Evolutionary conservation across 345 rosid genomes (phyloP).

Genomic region (Populus davidiana): DNA sequence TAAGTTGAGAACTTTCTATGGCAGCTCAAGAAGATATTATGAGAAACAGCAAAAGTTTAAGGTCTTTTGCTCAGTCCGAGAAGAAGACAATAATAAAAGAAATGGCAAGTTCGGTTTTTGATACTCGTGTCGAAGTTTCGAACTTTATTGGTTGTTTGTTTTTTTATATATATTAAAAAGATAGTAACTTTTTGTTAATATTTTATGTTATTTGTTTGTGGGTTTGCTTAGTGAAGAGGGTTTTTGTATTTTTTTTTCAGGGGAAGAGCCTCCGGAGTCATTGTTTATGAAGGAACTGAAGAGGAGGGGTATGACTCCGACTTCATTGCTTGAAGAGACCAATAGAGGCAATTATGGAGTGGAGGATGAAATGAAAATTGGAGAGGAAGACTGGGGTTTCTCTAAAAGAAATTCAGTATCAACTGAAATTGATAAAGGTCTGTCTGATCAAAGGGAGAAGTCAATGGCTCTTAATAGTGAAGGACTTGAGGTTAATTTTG

Average conservation of each 20-base stretch:
- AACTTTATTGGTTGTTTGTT: background rate
- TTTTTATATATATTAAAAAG: background rate
- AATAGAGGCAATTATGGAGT: constrained; percentile 40
- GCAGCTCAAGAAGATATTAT: constrained; percentile 12
- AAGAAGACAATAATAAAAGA: constrained; percentile 52
- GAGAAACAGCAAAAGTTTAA: constrained; percentile 20
- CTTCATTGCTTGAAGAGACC: constrained; percentile 75
- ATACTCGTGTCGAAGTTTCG: background rate
- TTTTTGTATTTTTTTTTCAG: constrained; percentile 29
- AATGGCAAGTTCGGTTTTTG: constrained; percentile 47
- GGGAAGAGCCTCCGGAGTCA: constrained; percentile 92
- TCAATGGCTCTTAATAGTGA: constrained; percentile 91
- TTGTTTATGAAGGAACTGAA: constrained; percentile 88
- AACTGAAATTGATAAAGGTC: constrained; percentile 51
- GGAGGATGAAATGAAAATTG: constrained; percentile 45
- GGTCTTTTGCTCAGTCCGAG: constrained; percentile 47
- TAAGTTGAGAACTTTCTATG: constrained; percentile 23
- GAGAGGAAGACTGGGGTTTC: constrained; percentile 49
- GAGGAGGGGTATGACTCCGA: constrained; percentile 89
- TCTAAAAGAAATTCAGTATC: constrained; percentile 62
- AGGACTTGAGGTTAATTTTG: constrained; percentile 83
- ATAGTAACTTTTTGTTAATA: background rate
- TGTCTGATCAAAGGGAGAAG: constrained; percentile 75
- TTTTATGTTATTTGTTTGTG: background rate
- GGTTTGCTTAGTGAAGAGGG: background rate